Evolutionary conservation across 257 asterid species (phyloP).

Genomic region (Dorcoceras hygrometricum): DNA sequence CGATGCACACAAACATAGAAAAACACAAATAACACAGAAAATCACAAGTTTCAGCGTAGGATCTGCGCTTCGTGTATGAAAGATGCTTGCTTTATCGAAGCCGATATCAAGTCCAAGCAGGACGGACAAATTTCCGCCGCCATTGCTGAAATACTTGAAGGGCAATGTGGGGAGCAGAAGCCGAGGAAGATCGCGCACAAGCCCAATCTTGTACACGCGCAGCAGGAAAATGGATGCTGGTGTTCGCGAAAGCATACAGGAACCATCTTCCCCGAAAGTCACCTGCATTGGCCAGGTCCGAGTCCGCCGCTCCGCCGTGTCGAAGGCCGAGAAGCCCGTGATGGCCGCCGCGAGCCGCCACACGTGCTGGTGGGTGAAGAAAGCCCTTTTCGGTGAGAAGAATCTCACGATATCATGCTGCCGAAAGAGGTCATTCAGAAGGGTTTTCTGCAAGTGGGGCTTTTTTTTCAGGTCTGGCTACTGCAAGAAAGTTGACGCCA

Average conservation of each 20-base stretch:
- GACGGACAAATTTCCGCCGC: slow-evolving; percentile 81
- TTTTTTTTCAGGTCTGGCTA: slow-evolving; percentile 42
- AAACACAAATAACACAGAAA: not conserved
- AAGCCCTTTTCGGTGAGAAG: slow-evolving; percentile 18
- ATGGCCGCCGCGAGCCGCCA: slow-evolving; percentile 23
- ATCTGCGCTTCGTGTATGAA: slow-evolving; percentile 3
- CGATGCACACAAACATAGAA: not conserved
- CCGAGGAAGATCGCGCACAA: slow-evolving; percentile 62
- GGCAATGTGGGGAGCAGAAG: slow-evolving; percentile 71
- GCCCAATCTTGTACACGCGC: slow-evolving; percentile 67
- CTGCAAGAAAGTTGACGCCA: slow-evolving; percentile 43
- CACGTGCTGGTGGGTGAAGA: slow-evolving; percentile 37
- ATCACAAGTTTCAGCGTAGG: not conserved
- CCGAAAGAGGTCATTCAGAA: slow-evolving; percentile 17
- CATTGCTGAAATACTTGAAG: slow-evolving; percentile 67
- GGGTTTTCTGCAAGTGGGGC: slow-evolving; percentile 37
- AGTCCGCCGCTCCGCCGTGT: slow-evolving; percentile 47
- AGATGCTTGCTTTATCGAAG: slow-evolving; percentile 52
- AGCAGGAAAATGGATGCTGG: slow-evolving; percentile 28
- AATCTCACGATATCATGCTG: slow-evolving; percentile 23
- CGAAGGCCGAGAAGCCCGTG: slow-evolving; percentile 22
- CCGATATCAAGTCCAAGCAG: slow-evolving; percentile 73
- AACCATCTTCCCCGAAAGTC: slow-evolving; percentile 52
- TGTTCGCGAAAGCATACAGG: slow-evolving; percentile 2
- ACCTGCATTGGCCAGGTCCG: slow-evolving; percentile 81